Conservation (phyloP, 2,329 filamentous ascomycete genomes). For the Sporothrix dimorphospora region DNA sequence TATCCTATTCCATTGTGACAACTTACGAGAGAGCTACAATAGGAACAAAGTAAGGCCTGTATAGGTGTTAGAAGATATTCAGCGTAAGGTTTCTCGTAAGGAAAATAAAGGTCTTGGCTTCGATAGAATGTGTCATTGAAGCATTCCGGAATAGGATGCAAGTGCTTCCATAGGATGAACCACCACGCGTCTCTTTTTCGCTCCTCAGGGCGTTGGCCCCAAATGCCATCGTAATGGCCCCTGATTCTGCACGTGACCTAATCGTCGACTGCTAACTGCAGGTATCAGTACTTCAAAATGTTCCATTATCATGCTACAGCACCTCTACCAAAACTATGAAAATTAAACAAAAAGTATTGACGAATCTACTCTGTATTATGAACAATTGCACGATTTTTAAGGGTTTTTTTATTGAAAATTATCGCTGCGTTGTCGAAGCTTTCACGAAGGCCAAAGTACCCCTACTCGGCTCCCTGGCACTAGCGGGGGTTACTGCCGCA, state of each 20-base stretch:
- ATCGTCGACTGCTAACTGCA: neutral
- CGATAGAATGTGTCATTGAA: neutral
- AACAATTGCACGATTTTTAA: fast-evolving
- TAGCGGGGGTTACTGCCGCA: constrained; percentile 16
- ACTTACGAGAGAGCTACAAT: neutral
- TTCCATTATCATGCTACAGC: neutral
- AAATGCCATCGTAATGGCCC: neutral
- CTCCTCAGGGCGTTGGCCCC: neutral
- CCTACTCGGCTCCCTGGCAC: constrained; percentile 6
- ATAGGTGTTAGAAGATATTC: neutral
- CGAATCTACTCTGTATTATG: neutral
- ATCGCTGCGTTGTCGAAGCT: neutral
- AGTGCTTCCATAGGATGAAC: neutral
- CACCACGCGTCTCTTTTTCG: neutral
- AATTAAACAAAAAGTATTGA: neutral
- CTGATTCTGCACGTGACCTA: constrained; percentile 4
- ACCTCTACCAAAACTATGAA: neutral
- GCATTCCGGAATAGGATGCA: neutral
- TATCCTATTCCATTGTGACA: neutral
- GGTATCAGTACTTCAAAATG: neutral
- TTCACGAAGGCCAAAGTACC: neutral
- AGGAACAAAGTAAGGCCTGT: no score
- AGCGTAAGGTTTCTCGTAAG: neutral
- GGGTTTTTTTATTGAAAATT: neutral
- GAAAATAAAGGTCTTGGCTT: neutral